Evolutionary conservation across 1,284 basidiomycete species (phyloP).

Genomic region (Puccinia triticina): DNA sequence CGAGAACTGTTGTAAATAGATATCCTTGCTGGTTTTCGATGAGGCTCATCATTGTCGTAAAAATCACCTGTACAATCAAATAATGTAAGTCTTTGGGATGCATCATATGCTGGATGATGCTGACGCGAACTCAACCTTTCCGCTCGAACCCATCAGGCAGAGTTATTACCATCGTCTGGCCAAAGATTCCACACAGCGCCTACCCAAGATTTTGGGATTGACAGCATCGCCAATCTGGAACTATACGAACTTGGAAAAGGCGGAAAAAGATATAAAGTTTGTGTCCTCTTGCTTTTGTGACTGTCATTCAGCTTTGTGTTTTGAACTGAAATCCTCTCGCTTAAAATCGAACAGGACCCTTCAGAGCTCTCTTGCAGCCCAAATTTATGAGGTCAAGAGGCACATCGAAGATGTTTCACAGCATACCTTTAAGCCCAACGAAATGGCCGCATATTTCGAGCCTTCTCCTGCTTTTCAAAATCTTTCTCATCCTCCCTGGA

Average conservation of each 20-base stretch:
- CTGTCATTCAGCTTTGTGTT: background rate
- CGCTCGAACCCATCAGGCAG: constrained; percentile 63
- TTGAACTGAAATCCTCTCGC: background rate
- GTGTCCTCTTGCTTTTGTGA: background rate
- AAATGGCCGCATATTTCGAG: constrained; percentile 26
- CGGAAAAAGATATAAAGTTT: constrained; percentile 61
- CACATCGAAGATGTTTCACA: constrained; percentile 69
- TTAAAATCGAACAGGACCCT: constrained; percentile 63
- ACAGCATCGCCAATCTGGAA: constrained; percentile 84
- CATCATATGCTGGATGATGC: too few species aligned
- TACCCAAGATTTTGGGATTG: constrained; percentile 81
- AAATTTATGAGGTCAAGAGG: constrained; percentile 73
- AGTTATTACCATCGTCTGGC: constrained; percentile 60
- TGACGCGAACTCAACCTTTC: background rate
- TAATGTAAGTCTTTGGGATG: constrained; percentile 69
- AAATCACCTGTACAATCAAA: constrained; percentile 76
- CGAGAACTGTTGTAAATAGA: constrained; percentile 61
- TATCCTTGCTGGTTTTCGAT: constrained; percentile 77
- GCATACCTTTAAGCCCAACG: constrained; percentile 66
- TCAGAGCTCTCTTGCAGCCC: constrained; percentile 72
- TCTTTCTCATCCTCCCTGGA: constrained; percentile 11
- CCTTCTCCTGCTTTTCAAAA: constrained; percentile 6
- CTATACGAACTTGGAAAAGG: constrained; percentile 67
- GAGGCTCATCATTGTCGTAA: constrained; percentile 80
- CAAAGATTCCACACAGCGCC: constrained; percentile 19